These are phyloP conservation scores for Phyllosticta paracitricarpa DNA, from an alignment of 2,329 filamentous ascomycete species.

Conservation along the genomic window DNA sequence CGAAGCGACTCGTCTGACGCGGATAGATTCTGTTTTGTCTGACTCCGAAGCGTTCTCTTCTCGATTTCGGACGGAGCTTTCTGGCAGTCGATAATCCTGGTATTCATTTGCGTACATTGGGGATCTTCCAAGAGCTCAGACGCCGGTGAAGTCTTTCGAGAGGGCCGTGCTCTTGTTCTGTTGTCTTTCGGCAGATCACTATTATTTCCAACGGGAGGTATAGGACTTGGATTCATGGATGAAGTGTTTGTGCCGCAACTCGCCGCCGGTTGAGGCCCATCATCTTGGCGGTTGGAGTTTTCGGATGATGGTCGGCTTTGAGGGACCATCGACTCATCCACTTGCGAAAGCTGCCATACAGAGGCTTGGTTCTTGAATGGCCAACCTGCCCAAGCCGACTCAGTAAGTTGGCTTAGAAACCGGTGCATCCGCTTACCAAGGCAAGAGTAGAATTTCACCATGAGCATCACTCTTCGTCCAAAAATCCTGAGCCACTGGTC, in stretches of 20 bases:
- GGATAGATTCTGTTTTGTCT: too few relatives aligned
- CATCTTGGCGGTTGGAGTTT: neutral
- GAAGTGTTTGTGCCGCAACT: neutral
- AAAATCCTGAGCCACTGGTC: neutral
- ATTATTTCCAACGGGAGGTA: too few relatives aligned
- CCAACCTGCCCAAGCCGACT: neutral
- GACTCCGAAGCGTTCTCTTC: neutral
- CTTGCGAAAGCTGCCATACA: neutral
- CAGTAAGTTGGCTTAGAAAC: neutral
- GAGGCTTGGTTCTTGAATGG: neutral
- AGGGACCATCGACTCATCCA: neutral
- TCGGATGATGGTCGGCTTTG: neutral
- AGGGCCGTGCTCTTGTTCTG: too few relatives aligned
- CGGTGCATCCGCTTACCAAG: neutral
- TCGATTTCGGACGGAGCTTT: neutral
- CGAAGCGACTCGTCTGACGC: neutral
- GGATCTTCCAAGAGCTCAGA: too few relatives aligned
- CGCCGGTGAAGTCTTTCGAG: too few relatives aligned
- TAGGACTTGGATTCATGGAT: neutral
- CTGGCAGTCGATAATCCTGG: too few relatives aligned
- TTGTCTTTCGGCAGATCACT: too few relatives aligned
- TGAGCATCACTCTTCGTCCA: neutral
- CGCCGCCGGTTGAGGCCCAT: neutral
- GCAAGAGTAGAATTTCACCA: neutral
- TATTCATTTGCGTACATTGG: too few relatives aligned